Percentiles rank a stretch among this genome's conserved stretches.
These are phyloP conservation scores for Diplodia sapinea DNA, from an alignment of 2,329 filamentous ascomycete genomes.

Conservation along the genomic window DNA sequence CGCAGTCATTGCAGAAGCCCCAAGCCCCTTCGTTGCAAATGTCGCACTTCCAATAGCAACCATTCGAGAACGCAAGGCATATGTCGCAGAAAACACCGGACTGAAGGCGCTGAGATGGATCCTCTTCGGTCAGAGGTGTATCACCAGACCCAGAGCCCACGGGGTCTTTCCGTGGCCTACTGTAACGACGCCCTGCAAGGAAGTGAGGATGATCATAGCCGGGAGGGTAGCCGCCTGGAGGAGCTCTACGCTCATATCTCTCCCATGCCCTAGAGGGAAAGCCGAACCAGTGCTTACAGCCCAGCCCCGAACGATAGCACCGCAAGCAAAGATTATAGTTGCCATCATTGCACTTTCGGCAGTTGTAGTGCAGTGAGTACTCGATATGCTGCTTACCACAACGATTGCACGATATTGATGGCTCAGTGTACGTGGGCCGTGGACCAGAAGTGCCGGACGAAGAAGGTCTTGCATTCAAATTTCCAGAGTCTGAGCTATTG, in stretches of 20 bases:
- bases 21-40: slow-evolving; percentile 90
- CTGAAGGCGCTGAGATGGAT: slow-evolving; percentile 72
- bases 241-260: slow-evolving; percentile 62
- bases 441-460: slow-evolving; percentile 40
- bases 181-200: slow-evolving; percentile 55
- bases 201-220: slow-evolving; percentile 59
- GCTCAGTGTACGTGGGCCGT: slow-evolving; percentile 65
- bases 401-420: slow-evolving; percentile 73
- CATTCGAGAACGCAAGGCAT: slow-evolving; percentile 75
- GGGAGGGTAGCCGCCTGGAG: slow-evolving; percentile 49
- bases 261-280: slow-evolving; percentile 76
- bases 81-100: slow-evolving; percentile 83
- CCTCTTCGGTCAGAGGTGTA: slow-evolving; percentile 54
- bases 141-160: slow-evolving; percentile 24
- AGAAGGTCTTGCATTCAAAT: slow-evolving; percentile 21
- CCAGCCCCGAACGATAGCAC: slow-evolving; percentile 78
- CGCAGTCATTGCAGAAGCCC: slow-evolving; percentile 90
- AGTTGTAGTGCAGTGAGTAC: slow-evolving; percentile 86
- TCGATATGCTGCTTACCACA: slow-evolving; percentile 78
- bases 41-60: slow-evolving; percentile 89
- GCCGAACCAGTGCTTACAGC: slow-evolving; percentile 87
- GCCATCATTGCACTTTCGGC: slow-evolving; percentile 70
- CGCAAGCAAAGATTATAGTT: slow-evolving; percentile 78
- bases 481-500: slow-evolving; percentile 20
- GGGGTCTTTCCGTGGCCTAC: slow-evolving; percentile 35